These are phyloP conservation scores for Leptographium lundbergii DNA, from an alignment of 2,329 filamentous ascomycete genomes.

Conservation along the genomic window DNA sequence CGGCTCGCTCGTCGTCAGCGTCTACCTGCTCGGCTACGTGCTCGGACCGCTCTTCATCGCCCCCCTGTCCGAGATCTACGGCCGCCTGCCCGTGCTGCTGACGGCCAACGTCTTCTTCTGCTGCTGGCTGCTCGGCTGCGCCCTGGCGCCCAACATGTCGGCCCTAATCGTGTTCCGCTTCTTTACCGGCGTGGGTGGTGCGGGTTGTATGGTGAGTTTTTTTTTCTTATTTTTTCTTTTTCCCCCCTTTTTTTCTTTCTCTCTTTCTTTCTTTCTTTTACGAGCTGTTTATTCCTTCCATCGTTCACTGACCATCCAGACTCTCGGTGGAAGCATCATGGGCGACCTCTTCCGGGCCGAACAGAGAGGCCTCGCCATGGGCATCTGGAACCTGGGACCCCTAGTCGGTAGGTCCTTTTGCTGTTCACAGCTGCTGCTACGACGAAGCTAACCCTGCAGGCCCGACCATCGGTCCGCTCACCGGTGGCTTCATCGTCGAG, in stretches of 20 bases:
- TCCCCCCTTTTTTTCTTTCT: not conserved
- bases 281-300: not conserved
- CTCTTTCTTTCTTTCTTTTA: too few species aligned
- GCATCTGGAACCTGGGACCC: not conserved
- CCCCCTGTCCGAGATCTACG: slow-evolving; percentile 12
- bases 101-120: slow-evolving; percentile 53
- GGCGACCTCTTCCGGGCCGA: slow-evolving; percentile 24
- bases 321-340: slow-evolving; percentile 10
- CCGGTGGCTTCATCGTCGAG: slow-evolving; percentile 35
- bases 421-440: not conserved
- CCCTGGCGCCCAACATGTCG: slow-evolving; percentile 39
- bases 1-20: slow-evolving; percentile 42
- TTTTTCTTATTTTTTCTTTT: not conserved
- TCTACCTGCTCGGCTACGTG: slow-evolving; percentile 50
- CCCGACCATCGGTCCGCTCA: slow-evolving; percentile 32
- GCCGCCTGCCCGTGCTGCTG: slow-evolving; percentile 54
- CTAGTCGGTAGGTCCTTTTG: not conserved
- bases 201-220: slow-evolving; percentile 6
- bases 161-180: slow-evolving; percentile 20
- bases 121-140: slow-evolving; percentile 54
- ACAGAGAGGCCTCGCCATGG: slow-evolving; percentile 42
- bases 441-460: slow-evolving; percentile 14
- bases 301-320: not conserved
- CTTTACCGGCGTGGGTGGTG: slow-evolving; percentile 10
- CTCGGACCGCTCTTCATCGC: slow-evolving; percentile 34